phyloP scores from a whole-genome alignment of 331 rosid genomes.

The Quercus tomentella region DNA sequence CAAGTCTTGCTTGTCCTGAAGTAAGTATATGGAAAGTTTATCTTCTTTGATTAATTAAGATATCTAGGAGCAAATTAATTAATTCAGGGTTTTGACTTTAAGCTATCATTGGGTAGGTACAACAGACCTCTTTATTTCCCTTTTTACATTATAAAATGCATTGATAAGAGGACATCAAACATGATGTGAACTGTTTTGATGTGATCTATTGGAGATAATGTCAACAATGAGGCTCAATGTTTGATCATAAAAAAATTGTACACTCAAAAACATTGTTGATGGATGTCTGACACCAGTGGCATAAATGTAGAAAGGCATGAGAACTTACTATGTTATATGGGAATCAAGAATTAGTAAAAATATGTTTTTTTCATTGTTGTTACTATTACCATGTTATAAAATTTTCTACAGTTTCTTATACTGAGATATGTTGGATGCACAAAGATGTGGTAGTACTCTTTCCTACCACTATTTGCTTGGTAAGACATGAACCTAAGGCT shows the following conservation, averaged over 20 bases:
- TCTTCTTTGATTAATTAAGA: background rate
- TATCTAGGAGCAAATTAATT: background rate
- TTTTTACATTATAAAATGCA: background rate
- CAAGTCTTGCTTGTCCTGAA: conserved; percentile 89
- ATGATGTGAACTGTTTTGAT: conserved; percentile 5
- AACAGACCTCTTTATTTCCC: conserved; percentile 1
- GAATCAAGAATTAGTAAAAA: background rate
- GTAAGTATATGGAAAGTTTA: conserved; percentile 49
- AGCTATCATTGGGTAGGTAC: conserved; percentile 5
- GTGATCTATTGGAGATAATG: background rate
- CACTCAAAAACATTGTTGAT: background rate
- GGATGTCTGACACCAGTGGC: background rate
- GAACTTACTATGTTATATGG: background rate
- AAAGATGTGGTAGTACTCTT: background rate
- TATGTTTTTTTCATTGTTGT: background rate
- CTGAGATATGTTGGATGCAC: background rate
- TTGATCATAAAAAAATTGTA: background rate
- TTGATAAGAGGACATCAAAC: conserved; percentile 4
- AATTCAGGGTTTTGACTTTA: background rate
- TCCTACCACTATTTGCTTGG: background rate
- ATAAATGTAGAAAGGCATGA: background rate
- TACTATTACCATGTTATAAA: background rate
- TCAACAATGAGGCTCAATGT: background rate
- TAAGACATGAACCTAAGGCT: background rate
- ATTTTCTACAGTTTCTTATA: background rate